Evolutionary conservation across 441 rosid genomes (phyloP), one percentile per base, ranked within the genome.

Genomic region (Daphne laureola): DNA sequence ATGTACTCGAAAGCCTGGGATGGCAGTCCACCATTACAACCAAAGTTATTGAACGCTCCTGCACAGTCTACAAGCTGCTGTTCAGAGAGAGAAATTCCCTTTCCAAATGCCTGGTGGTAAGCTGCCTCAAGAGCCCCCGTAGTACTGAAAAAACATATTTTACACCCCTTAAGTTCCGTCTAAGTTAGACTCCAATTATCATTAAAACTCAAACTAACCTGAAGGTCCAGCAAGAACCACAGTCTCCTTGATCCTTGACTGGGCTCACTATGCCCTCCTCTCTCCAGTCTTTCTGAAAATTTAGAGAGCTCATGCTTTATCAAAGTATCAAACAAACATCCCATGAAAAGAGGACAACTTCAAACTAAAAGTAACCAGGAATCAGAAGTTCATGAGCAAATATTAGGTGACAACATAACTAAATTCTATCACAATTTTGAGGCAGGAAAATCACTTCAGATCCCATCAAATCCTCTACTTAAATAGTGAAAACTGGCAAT

Each of bases 151-250:
- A 11, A 25, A 25, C 1, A 49, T 45, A 57, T 38, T 44, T 3
- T 21, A 7, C 38, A 31, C 11, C 0, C 38, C 38, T 31, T 31
- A 31, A 31, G 11, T 9, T 31, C 38, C 8, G 2, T 6, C 38
- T 31, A 31, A 7, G 9, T 31, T 31, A 31, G 38, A 31, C 38
- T 31, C 38, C 38, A 31, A 31, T 54, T 4, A 12, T 46, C 4
- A 17, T 18, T 46, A 61, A 54, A 12, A 16, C 48, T 17, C 9
- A 40, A 63, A 41, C 49, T 45, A 54, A 88, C 97, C 98, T 92
- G 90, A 92, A 92, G 43, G 98, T 89, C 97, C 97, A 92, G 87
- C 98, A 92, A 66, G 97, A 92, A 59, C 98, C 98, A 65, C 98
- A 92, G 23, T 71, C 73, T 18, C 97, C 96, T 62, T 92, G 96